Evolutionary conservation across 2,329 filamentous ascomycete species (phyloP).

Genomic region (Epichloe uncinata): DNA sequence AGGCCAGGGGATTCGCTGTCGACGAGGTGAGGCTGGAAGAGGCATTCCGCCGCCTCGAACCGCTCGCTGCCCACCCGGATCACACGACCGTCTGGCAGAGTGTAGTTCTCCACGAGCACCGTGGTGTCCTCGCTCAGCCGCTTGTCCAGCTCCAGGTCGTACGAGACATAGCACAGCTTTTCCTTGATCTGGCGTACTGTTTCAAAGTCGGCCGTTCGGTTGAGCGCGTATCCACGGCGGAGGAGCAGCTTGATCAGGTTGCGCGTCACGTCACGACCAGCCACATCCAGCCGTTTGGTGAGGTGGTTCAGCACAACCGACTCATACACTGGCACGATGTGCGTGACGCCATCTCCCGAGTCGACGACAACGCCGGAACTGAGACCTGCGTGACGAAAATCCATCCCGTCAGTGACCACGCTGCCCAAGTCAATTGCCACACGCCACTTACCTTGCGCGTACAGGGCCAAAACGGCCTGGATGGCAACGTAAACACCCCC

Average conservation of each 20-base stretch:
- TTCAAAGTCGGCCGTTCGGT: slow-evolving; percentile 97
- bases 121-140: slow-evolving; percentile 94
- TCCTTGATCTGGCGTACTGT: slow-evolving; percentile 99
- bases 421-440: neutral
- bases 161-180: slow-evolving; percentile 98
- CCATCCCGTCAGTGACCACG: neutral
- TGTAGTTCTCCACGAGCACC: slow-evolving; percentile 94
- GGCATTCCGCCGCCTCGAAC: slow-evolving; percentile 93
- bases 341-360: slow-evolving; percentile 94
- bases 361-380: slow-evolving; percentile 96
- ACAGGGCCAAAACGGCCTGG: slow-evolving; percentile 88
- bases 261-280: slow-evolving; percentile 92
- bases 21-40: slow-evolving; percentile 96
- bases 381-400: slow-evolving; percentile 40
- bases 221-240: slow-evolving; percentile 88
- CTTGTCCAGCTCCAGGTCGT: slow-evolving; percentile 94
- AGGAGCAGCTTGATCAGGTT: slow-evolving; percentile 93
- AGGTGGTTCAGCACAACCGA: slow-evolving; percentile 96
- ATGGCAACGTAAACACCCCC: slow-evolving; percentile 97
- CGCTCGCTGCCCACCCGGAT: slow-evolving; percentile 94
- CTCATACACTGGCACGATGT: slow-evolving; percentile 98
- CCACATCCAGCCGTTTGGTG: slow-evolving; percentile 85
- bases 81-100: slow-evolving; percentile 86
- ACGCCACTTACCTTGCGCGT: slow-evolving; percentile 65
- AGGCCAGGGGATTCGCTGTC: slow-evolving; percentile 96